These are phyloP conservation scores for Castanea crenata DNA, from an alignment of 306 rosid species.

Conservation along the genomic window DNA sequence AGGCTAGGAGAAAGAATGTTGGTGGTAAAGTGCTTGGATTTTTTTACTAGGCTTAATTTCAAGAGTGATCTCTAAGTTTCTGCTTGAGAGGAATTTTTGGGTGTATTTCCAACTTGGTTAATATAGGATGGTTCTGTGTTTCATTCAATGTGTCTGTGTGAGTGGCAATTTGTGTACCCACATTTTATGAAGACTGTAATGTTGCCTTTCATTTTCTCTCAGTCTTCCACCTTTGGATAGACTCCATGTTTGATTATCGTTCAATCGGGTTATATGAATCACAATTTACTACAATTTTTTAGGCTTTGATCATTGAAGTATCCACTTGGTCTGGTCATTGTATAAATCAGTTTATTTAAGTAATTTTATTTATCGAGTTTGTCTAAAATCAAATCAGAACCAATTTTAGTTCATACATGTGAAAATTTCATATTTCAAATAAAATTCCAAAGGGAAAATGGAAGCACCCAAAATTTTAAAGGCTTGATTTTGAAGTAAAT, in stretches of 20 bases:
- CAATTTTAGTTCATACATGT: too few relatives aligned
- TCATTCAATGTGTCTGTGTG: conserved; percentile 3
- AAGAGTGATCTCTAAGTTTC: neutral
- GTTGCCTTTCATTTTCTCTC: neutral
- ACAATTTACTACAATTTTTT: too few relatives aligned
- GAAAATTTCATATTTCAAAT: too few relatives aligned
- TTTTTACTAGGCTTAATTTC: conserved; percentile 35
- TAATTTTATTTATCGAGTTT: too few relatives aligned
- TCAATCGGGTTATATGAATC: neutral
- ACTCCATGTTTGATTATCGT: neutral
- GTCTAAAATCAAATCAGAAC: too few relatives aligned
- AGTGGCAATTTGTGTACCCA: neutral
- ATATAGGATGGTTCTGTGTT: conserved; percentile 18
- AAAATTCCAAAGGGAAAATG: too few relatives aligned
- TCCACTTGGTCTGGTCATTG: too few relatives aligned
- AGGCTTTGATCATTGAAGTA: neutral
- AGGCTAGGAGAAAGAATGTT: conserved; percentile 57
- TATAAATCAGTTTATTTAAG: too few relatives aligned
- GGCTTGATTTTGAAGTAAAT: too few relatives aligned
- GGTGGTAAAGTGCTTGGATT: conserved; percentile 68
- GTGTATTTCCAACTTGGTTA: conserved; percentile 1
- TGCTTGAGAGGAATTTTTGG: conserved; percentile 3
- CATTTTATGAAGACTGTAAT: neutral
- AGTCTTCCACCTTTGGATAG: too few relatives aligned
- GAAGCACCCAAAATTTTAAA: too few relatives aligned